Evolutionary conservation across 2,329 filamentous ascomycete species (phyloP), one percentile per base, ranked within the genome.

Genomic region (Trichoderma oligosporum): DNA sequence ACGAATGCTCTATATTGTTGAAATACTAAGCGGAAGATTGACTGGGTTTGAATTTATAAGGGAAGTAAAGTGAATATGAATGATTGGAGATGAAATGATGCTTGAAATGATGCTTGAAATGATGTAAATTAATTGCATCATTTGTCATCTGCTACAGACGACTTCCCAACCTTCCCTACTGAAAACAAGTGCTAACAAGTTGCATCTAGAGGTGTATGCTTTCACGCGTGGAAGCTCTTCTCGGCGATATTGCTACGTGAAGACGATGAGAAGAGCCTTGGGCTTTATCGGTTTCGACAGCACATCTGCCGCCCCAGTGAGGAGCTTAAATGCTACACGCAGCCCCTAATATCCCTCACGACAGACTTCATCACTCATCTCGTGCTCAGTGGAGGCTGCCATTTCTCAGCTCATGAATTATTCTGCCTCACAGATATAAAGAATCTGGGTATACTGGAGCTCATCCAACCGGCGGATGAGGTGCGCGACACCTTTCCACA

Each of bases 361-460:
- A 66, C 68, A 1, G 70, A 76, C 20, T 77, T 75, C 49, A 68
- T 78, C 55, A 67, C 74, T 0, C 73, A 76, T 44, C 64, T 78
- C 0, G 70, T 70, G 56, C 70, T 78, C 49, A 71, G 71, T 22
- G 70, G 71, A 4, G 66, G 67, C 9, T 73, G 69, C 31, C 53
- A 61, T 2, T 74, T 77, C 44, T 62, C 56, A 4, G 68, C 70
- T 1, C 64, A 68, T 18, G 76, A 80, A 48, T 62, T 81, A 25
- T 60, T 79, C 2, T 64, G 63, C 16, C 66, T 81, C 29, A 62
- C 75, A 0, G 63, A 71, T 4, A 68, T 81, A 61, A 71, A 68
- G 25, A 81, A 80, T 49, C 72, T 81, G 4, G 78, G 73, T 7
- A 70, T 77, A 2, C 70, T 81, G 11, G 76, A 80, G 63, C 69